These are phyloP conservation scores for Mycena rebaudengoi DNA, from an alignment of 768 basidiomycete genomes.

Conservation along the genomic window DNA sequence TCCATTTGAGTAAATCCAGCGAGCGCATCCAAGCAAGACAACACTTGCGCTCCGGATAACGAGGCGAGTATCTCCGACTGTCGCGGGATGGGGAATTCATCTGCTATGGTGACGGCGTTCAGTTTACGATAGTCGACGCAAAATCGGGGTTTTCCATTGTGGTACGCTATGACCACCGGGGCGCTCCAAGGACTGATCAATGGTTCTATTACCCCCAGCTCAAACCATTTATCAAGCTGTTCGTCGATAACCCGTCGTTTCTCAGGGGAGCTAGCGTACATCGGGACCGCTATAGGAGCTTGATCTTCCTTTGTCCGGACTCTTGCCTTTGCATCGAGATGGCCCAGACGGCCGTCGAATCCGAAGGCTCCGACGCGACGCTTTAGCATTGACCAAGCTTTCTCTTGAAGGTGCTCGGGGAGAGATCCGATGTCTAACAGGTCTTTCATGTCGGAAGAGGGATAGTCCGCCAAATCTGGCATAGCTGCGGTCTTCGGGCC, in stretches of 20 bases:
- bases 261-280: neutral
- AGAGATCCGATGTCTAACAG: neutral
- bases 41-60: neutral
- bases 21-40: too few species aligned
- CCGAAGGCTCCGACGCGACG: neutral
- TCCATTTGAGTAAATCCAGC: too few species aligned
- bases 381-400: neutral
- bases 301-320: neutral
- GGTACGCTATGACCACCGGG: neutral
- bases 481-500: neutral
- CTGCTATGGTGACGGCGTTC: neutral
- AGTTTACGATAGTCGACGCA: neutral
- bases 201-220: neutral
- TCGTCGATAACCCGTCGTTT: neutral
- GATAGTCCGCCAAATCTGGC: neutral
- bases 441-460: neutral
- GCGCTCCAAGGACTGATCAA: conserved; percentile 10
- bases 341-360: neutral
- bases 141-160: neutral
- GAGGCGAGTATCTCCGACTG: neutral
- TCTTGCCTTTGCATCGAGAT: neutral
- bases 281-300: neutral
- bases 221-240: conserved; percentile 5
- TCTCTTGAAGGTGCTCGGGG: neutral
- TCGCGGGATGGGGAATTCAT: neutral